phyloP scores from a whole-genome alignment of 164 flowering plant species.

The Tinospora cordifolia region DNA sequence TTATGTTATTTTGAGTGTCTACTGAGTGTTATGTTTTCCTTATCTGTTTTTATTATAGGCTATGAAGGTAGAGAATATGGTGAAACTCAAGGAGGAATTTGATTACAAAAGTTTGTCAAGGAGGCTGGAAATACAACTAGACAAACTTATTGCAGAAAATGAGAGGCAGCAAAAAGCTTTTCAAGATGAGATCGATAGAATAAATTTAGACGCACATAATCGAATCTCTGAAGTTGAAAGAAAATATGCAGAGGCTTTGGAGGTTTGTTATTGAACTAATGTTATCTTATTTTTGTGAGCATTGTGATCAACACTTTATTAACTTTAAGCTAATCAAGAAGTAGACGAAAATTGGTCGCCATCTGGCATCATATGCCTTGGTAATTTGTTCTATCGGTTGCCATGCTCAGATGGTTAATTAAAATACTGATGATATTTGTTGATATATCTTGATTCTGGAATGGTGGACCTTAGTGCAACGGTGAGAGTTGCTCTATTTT shows the following conservation, averaged over 20 bases:
- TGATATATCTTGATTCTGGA: too few relatives aligned
- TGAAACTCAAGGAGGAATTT: conserved; percentile 91
- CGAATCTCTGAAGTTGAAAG: conserved; percentile 61
- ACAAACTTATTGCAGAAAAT: conserved; percentile 72
- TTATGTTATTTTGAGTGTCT: neutral
- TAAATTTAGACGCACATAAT: conserved; percentile 48
- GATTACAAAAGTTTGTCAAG: conserved; percentile 92
- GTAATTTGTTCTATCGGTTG: too few relatives aligned
- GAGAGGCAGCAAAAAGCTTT: conserved; percentile 81
- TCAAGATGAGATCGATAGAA: conserved; percentile 59
- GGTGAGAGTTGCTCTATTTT: too few relatives aligned
- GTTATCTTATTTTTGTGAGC: neutral
- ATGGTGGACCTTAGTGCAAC: too few relatives aligned
- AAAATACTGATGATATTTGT: too few relatives aligned
- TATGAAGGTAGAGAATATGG: conserved; percentile 97
- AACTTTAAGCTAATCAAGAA: neutral
- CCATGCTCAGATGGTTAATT: too few relatives aligned
- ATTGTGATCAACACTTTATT: neutral
- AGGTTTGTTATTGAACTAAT: conserved; percentile 38
- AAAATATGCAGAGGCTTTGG: conserved; percentile 57
- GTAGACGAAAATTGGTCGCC: neutral
- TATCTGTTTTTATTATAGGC: conserved; percentile 44
- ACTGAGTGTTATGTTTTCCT: neutral
- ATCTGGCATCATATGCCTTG: too few relatives aligned
- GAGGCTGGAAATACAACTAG: conserved; percentile 75